Evolutionary conservation across 1,284 basidiomycete species (phyloP).

Genomic region (Baeospora myosura): DNA sequence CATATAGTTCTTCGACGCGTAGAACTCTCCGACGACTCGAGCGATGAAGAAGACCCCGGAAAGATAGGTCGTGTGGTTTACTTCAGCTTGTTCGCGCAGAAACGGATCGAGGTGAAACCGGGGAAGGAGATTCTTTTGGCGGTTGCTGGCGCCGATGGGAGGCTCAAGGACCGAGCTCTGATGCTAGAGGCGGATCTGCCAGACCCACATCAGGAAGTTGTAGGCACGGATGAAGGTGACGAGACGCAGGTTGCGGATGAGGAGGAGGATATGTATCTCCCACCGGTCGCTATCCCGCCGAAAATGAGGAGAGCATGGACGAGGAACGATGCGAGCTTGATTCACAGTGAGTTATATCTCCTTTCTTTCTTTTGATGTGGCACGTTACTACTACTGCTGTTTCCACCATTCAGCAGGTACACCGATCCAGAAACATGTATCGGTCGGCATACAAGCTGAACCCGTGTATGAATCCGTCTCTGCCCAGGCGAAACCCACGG

Average conservation of each 20-base stretch:
- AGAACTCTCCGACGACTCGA: constrained; percentile 35
- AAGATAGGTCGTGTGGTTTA: constrained; percentile 32
- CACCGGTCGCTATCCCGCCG: constrained; percentile 37
- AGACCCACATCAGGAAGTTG: too few relatives aligned
- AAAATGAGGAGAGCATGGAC: constrained; percentile 54
- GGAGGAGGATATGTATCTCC: constrained; percentile 22
- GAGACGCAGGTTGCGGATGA: constrained; percentile 31
- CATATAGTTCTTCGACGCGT: constrained; percentile 54
- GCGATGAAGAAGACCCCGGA: constrained; percentile 33
- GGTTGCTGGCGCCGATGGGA: constrained; percentile 40
- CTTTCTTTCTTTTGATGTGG: too few relatives aligned
- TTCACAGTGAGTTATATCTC: constrained; percentile 27
- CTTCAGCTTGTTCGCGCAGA: constrained; percentile 57
- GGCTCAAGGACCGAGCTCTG: constrained; percentile 46
- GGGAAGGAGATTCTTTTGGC: constrained; percentile 61
- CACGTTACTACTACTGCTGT: too few relatives aligned
- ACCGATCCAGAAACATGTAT: constrained; percentile 11
- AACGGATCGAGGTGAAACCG: constrained; percentile 57
- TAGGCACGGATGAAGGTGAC: constrained; percentile 29
- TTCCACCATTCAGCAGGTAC: background rate
- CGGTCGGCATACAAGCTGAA: constrained; percentile 29
- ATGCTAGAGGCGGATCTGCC: constrained; percentile 45
- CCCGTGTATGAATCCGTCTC: constrained; percentile 16
- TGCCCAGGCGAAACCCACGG: constrained; percentile 19
- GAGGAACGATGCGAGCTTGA: constrained; percentile 33